These are phyloP conservation scores for Sophora flavescens DNA, from an alignment of 306 rosid species.

Conservation along the genomic window DNA sequence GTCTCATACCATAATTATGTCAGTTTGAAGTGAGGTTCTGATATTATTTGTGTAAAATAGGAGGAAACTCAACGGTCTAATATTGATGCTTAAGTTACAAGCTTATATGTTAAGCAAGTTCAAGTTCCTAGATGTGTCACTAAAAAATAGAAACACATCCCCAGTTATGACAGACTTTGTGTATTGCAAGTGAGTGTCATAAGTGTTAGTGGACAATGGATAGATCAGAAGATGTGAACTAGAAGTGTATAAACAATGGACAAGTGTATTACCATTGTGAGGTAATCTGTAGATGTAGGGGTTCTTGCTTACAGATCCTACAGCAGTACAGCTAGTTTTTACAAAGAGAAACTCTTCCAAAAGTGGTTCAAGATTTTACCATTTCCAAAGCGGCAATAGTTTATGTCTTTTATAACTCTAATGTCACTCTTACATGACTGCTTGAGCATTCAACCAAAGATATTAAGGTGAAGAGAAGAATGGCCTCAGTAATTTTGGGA, in stretches of 20 bases:
- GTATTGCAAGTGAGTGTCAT: not conserved
- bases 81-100: slow-evolving; percentile 33
- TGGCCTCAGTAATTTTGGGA: not conserved
- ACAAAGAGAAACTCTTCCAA: not conserved
- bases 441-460: not conserved
- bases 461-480: not conserved
- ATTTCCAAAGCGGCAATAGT: not conserved
- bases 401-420: not conserved
- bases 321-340: not conserved
- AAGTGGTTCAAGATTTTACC: slow-evolving; percentile 18
- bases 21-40: slow-evolving; percentile 7
- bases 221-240: not conserved
- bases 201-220: not conserved
- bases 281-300: not conserved
- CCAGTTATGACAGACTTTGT: not conserved
- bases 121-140: slow-evolving; percentile 24
- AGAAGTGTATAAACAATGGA: not conserved
- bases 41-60: not conserved
- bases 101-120: slow-evolving; percentile 17
- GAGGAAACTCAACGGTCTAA: not conserved
- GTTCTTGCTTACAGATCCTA: not conserved
- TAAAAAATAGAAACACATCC: slow-evolving; percentile 6
- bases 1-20: slow-evolving; percentile 27
- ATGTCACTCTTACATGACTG: not conserved
- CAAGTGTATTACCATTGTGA: not conserved